phyloP scores from a whole-genome alignment of 495 filamentous ascomycete species.

The Xylaria longipes region DNA sequence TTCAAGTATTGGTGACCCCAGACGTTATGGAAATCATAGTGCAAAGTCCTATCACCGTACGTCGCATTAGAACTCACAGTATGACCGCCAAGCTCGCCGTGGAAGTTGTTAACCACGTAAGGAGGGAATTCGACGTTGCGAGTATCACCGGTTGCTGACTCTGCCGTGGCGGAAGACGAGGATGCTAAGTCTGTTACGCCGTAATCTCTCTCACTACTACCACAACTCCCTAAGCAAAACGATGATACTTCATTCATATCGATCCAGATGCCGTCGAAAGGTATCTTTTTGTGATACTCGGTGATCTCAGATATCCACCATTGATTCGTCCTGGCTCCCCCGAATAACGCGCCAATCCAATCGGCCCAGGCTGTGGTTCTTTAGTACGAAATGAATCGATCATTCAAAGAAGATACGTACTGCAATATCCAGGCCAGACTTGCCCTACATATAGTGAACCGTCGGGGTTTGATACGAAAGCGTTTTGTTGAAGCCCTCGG shows the following conservation, averaged over 20 bases:
- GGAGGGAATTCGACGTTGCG: slow-evolving; percentile 82
- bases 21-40: slow-evolving; percentile 85
- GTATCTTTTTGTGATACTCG: slow-evolving; percentile 63
- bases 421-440: slow-evolving; percentile 87
- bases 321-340: slow-evolving; percentile 59
- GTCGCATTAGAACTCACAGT: slow-evolving; percentile 81
- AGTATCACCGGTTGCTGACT: slow-evolving; percentile 69
- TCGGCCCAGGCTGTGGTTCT: slow-evolving; percentile 55
- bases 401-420: slow-evolving; percentile 28
- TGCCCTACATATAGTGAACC: slow-evolving; percentile 76
- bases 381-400: slow-evolving; percentile 61
- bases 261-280: slow-evolving; percentile 89
- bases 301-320: slow-evolving; percentile 79
- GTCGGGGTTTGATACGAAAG: slow-evolving; percentile 73
- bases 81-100: slow-evolving; percentile 76
- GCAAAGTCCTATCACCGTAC: slow-evolving; percentile 69
- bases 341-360: slow-evolving; percentile 65
- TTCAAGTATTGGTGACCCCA: slow-evolving; percentile 78
- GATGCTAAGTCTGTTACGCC: slow-evolving; percentile 64
- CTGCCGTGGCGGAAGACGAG: slow-evolving; percentile 64
- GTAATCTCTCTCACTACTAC: slow-evolving; percentile 68
- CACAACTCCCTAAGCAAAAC: slow-evolving; percentile 83
- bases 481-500: slow-evolving; percentile 66
- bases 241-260: slow-evolving; percentile 86
- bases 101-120: slow-evolving; percentile 81